phyloP scores from a whole-genome alignment of 1,284 basidiomycete species.

The Irpex rosettiformis region DNA sequence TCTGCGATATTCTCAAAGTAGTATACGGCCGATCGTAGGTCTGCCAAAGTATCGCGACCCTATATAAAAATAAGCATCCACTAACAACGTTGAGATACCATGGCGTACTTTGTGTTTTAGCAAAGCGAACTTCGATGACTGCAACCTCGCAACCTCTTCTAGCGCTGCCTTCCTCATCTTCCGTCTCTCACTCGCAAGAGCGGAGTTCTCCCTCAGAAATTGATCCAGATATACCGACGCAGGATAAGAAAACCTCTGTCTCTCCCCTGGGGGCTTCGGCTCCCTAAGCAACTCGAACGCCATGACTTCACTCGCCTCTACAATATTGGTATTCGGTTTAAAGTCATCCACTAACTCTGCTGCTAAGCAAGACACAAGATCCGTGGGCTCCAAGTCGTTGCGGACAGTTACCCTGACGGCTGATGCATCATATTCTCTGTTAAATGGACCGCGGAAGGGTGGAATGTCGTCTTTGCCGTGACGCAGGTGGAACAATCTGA shows the following conservation, averaged over 20 bases:
- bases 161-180: constrained; percentile 41
- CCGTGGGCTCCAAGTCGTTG: constrained; percentile 38
- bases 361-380: constrained; percentile 57
- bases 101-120: constrained; percentile 48
- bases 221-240: constrained; percentile 65
- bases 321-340: constrained; percentile 45
- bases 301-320: constrained; percentile 57
- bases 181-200: constrained; percentile 46
- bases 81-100: background rate
- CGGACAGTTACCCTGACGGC: constrained; percentile 40
- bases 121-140: constrained; percentile 42
- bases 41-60: constrained; percentile 58
- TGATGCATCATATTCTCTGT: constrained; percentile 32
- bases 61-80: constrained; percentile 23
- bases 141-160: constrained; percentile 45
- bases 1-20: constrained; percentile 69
- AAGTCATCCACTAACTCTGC: constrained; percentile 36
- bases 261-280: constrained; percentile 24
- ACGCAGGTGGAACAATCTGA: constrained; percentile 40
- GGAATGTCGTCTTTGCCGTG: constrained; percentile 34
- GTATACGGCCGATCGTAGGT: constrained; percentile 55
- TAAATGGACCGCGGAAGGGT: constrained; percentile 25
- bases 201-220: constrained; percentile 57
- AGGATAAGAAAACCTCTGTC: constrained; percentile 57
- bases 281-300: constrained; percentile 49